phyloP scores from a whole-genome alignment of 305 asterid species.

The Solanum hybrid region DNA sequence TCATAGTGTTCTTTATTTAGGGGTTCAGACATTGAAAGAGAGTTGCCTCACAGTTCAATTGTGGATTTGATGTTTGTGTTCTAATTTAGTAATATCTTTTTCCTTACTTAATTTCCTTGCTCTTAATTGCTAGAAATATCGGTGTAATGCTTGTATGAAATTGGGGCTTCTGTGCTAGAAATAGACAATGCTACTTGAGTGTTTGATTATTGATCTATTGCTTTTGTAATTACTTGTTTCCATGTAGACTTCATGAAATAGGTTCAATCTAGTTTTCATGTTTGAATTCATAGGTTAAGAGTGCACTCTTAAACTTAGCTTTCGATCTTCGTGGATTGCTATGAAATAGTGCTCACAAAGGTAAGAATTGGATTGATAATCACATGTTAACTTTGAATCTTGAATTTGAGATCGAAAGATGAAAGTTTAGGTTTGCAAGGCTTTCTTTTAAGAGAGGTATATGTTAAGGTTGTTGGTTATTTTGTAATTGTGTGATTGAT shows the following conservation, averaged over 20 bases:
- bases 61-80: not conserved
- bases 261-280: not conserved
- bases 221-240: no score
- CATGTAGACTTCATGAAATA: not conserved
- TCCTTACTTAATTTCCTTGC: not conserved
- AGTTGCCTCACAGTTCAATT: not conserved
- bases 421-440: not conserved
- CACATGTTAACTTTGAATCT: not conserved
- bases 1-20: not conserved
- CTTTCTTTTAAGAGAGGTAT: not conserved
- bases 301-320: not conserved
- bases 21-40: not conserved
- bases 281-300: not conserved
- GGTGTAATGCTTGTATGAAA: not conserved
- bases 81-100: no score
- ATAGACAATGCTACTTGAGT: not conserved
- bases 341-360: not conserved
- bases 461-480: not conserved
- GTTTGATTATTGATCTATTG: not conserved
- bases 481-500: not conserved
- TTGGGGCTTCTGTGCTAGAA: not conserved
- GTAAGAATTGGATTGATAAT: not conserved
- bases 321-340: not conserved
- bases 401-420: not conserved
- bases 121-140: not conserved